These are phyloP conservation scores for Ustilago curta DNA, from an alignment of 1,284 basidiomycete genomes.

Conservation along the genomic window DNA sequence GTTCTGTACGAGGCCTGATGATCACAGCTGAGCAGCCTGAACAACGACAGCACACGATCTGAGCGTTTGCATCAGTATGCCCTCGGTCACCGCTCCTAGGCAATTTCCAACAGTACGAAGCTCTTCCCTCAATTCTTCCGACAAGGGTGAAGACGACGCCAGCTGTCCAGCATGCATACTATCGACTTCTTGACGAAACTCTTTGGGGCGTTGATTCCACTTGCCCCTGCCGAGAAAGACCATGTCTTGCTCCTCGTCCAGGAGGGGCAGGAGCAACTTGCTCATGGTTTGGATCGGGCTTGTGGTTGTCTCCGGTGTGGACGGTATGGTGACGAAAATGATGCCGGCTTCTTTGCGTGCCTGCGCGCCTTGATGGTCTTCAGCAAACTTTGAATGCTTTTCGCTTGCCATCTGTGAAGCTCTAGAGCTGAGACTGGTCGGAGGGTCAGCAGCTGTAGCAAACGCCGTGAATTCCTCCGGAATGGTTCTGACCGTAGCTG, in stretches of 20 bases:
- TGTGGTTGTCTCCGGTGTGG: background rate
- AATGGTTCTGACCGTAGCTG: slow-evolving; percentile 17
- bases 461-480: slow-evolving; percentile 13
- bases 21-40: slow-evolving; percentile 29
- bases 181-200: slow-evolving; percentile 41
- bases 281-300: slow-evolving; percentile 24
- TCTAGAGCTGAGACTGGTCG: background rate
- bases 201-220: slow-evolving; percentile 37
- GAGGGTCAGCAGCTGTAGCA: background rate
- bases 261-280: slow-evolving; percentile 20
- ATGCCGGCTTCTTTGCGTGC: slow-evolving; percentile 21
- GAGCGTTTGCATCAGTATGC: slow-evolving; percentile 17
- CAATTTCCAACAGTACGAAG: slow-evolving; percentile 32
- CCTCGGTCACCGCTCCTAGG: slow-evolving; percentile 44
- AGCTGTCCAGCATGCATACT: slow-evolving; percentile 22
- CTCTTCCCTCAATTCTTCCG: slow-evolving; percentile 28
- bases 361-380: background rate
- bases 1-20: background rate
- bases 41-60: slow-evolving; percentile 19
- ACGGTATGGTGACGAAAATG: slow-evolving; percentile 28
- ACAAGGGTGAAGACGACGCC: background rate
- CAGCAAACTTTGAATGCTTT: background rate
- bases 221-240: slow-evolving; percentile 52
- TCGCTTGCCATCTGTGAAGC: background rate
- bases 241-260: slow-evolving; percentile 39